Base-by-base conservation (phyloP, 1,139 yeast species). In the Taphrina communis region DNA sequence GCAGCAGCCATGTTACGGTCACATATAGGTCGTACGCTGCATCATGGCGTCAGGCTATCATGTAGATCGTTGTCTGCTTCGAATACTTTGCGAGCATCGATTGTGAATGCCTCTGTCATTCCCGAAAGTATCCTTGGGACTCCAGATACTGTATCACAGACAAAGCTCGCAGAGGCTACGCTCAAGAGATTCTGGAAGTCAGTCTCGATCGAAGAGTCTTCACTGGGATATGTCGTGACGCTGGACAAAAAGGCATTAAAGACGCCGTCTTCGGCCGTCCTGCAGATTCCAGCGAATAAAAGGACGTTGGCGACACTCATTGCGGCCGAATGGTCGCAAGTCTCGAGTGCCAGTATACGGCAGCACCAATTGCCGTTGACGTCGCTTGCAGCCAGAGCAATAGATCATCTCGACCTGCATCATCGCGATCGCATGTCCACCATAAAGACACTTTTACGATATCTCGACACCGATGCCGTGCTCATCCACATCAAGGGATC, bases 391-490 rank as follows among this genome's bases (percentile, higher is more conserved):
- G 87, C 97, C 0, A 83, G 99, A 72, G 90, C 96, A 12, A 86
- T 94, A 68, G 99, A 94, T 77, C 55, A 63, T 42, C 73, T 78
- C 14, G 77, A 82, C 0, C 50, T 53, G 41, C 67, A 63, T 53
- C 67, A 63, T 36, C 67, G 67, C 38, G 72, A 72, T 71, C 53
- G 53, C 52, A 39, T 38, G 17, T 25, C 50, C 1, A 63, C 69
- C 44, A 56, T 60, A 9, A 42, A 48, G 21, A 42, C 68, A 12
- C 63, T 94, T 72, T 80, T 93, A 74, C 86, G 94, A 70, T 94
- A 92, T 76, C 81, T 95, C 69, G 99, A 94, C 76, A 94, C 99
- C 0, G 99, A 94, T 77, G 92, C 98, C 1, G 81, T 96, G 73
- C 82, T 94, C 65, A 91, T 93, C 9, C 89, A 92, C 76, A 86